Conservation (phyloP, 192 early-diverging fungal species). For the Backusella mclennaniae region DNA sequence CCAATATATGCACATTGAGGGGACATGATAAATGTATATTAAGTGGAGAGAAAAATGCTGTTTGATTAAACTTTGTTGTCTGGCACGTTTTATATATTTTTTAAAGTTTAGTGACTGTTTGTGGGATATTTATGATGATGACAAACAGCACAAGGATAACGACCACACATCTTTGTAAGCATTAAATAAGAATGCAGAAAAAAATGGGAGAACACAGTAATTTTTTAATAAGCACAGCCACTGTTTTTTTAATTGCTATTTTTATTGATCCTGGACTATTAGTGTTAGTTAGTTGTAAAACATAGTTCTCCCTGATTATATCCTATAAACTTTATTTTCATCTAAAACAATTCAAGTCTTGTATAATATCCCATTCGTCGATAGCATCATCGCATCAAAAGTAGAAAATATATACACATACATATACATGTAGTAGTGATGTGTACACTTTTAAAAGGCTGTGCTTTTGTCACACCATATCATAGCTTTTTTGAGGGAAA, state of each 20-base stretch:
- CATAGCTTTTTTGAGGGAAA: neutral
- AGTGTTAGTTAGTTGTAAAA: too few relatives aligned
- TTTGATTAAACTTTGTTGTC: neutral
- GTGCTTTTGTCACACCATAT: neutral
- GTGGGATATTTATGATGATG: neutral
- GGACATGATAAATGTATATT: neutral
- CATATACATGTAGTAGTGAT: too few relatives aligned
- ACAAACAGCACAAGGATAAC: neutral
- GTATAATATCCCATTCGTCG: too few relatives aligned
- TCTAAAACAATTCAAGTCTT: too few relatives aligned
- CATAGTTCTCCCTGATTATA: too few relatives aligned
- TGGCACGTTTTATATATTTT: neutral
- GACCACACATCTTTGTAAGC: neutral
- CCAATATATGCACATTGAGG: conserved; percentile 57
- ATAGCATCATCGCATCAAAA: too few relatives aligned
- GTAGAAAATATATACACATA: too few relatives aligned
- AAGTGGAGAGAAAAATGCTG: neutral
- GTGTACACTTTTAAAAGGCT: neutral
- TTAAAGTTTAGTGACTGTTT: conserved; percentile 6
- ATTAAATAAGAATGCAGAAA: neutral
- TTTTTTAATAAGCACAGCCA: neutral
- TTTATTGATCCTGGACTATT: too few relatives aligned
- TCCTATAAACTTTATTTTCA: too few relatives aligned
- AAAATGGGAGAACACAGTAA: neutral
- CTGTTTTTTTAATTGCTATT: neutral